Evolutionary conservation across 2,329 filamentous ascomycete species (phyloP).

Genomic region (Claviceps sp.): DNA sequence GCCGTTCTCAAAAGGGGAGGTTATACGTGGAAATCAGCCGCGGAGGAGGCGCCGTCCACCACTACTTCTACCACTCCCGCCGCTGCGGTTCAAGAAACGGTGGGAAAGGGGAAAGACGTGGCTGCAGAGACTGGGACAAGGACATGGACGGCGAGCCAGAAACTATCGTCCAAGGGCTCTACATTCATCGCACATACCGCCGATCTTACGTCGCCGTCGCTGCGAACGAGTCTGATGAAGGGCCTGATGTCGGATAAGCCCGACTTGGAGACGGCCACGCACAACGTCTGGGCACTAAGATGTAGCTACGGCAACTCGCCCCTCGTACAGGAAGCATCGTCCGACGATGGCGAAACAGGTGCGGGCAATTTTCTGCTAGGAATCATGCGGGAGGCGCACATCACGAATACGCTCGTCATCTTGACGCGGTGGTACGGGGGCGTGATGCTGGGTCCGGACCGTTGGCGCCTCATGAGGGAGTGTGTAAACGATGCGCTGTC

Average conservation of each 20-base stretch:
- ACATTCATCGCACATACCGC: constrained; percentile 43
- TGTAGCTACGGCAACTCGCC: constrained; percentile 24
- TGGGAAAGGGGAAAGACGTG: background rate
- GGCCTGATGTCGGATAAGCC: constrained; percentile 34
- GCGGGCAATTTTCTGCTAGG: constrained; percentile 43
- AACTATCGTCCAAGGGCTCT: constrained; percentile 38
- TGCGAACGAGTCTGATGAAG: constrained; percentile 30
- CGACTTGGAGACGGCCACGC: constrained; percentile 37
- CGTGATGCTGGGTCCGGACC: constrained; percentile 45
- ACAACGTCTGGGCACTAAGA: constrained; percentile 42
- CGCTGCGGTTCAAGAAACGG: background rate
- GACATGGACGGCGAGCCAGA: constrained; percentile 38
- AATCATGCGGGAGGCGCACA: constrained; percentile 35
- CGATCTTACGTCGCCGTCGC: constrained; percentile 22
- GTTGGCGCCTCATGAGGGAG: constrained; percentile 49
- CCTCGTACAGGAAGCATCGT: constrained; percentile 34
- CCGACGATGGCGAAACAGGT: constrained; percentile 49
- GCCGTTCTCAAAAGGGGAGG: constrained; percentile 65
- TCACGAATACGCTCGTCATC: constrained; percentile 41
- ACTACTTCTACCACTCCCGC: background rate
- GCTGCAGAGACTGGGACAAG: constrained; percentile 9
- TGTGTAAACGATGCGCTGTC: constrained; percentile 42
- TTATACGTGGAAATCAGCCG: constrained; percentile 34
- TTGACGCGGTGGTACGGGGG: constrained; percentile 51
- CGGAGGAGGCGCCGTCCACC: background rate